phyloP scores from a whole-genome alignment of 2,329 filamentous ascomycete genomes.

The Colletotrichum aenigma region DNA sequence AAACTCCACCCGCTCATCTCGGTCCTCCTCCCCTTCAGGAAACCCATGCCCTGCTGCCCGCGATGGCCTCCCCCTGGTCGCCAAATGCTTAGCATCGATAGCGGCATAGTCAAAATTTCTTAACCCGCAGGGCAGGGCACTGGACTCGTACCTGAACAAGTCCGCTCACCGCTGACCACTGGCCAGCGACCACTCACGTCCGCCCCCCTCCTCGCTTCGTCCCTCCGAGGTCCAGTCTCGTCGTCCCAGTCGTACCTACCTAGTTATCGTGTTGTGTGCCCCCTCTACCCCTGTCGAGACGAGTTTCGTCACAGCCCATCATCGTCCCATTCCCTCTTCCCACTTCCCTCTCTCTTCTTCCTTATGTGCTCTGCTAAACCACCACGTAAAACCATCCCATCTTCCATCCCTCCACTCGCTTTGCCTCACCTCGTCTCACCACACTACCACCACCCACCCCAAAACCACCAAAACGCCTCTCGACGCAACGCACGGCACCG shows the following conservation, averaged over 20 bases:
- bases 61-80: not conserved
- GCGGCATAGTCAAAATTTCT: not conserved
- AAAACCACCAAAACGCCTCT: not conserved
- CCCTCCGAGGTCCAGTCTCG: not conserved
- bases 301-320: constrained; percentile 20
- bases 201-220: not conserved
- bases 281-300: constrained; percentile 8
- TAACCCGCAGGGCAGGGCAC: not conserved
- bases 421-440: constrained; percentile 9
- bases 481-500: not conserved
- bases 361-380: not conserved
- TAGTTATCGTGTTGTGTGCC: not conserved
- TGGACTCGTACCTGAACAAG: not conserved
- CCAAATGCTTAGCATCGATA: constrained; percentile 7
- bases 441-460: not conserved
- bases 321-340: constrained; percentile 11
- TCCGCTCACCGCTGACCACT: not conserved
- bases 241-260: too few species aligned
- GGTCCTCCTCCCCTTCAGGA: not conserved
- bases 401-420: not conserved
- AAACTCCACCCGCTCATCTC: constrained; percentile 19
- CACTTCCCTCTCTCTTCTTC: not conserved
- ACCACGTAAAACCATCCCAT: not conserved
- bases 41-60: not conserved
- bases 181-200: not conserved